Percentiles rank a stretch among this genome's conserved stretches.
Conservation (phyloP, 1,139 yeast genomes). For the Yamadazyma atlantica region DNA sequence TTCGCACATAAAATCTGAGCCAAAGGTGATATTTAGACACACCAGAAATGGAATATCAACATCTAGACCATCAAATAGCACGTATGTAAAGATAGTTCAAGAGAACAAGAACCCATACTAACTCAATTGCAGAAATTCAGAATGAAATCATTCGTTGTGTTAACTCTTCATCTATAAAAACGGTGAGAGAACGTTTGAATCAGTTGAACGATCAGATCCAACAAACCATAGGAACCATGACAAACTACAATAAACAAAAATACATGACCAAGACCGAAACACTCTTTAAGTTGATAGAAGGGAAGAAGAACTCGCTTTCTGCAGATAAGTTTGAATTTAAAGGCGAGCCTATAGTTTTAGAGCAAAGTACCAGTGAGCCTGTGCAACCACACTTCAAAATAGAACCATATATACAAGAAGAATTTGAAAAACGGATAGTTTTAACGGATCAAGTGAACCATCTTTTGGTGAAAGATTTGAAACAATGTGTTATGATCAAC, state of each 20-base stretch:
- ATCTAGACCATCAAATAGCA: background rate
- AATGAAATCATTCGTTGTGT: slow-evolving; percentile 2
- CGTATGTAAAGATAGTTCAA: background rate
- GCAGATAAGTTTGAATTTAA: slow-evolving; percentile 21
- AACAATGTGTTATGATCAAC: slow-evolving; percentile 12
- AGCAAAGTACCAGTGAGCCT: background rate
- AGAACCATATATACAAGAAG: slow-evolving; percentile 6
- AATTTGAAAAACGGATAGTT: slow-evolving; percentile 4
- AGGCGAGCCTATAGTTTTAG: slow-evolving; percentile 25
- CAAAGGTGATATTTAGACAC: too few species aligned
- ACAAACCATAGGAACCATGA: slow-evolving; percentile 2
- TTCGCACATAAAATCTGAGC: background rate
- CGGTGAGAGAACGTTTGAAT: slow-evolving; percentile 3
- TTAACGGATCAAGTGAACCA: slow-evolving; percentile 14
- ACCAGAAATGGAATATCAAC: background rate
- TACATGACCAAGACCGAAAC: slow-evolving; percentile 11
- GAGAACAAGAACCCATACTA: background rate
- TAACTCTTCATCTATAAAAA: background rate
- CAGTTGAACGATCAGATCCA: background rate
- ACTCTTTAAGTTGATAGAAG: slow-evolving; percentile 20
- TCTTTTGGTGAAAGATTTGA: slow-evolving; percentile 16
- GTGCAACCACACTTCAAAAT: background rate
- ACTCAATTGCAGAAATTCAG: background rate
- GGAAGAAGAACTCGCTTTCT: slow-evolving; percentile 17
- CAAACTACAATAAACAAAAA: slow-evolving; percentile 13